Percentiles rank a stretch among this genome's conserved stretches.
Evolutionary conservation across 1,139 yeast species (phyloP).

Genomic region (Sugiyamaella pinicola): DNA sequence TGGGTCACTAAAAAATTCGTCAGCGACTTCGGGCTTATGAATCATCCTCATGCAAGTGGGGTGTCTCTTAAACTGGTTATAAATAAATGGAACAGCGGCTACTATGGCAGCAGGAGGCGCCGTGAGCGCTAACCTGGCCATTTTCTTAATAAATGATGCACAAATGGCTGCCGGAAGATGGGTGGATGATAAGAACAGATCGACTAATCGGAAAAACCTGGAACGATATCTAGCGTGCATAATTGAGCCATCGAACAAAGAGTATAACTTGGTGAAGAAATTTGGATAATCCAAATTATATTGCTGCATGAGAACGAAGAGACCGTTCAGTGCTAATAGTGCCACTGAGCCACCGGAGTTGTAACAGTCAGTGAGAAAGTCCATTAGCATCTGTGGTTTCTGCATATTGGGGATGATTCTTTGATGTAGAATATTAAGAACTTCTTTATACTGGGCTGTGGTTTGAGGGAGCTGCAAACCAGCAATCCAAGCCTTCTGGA

Average conservation of each 20-base stretch:
- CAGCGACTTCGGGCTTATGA: slow-evolving; percentile 53
- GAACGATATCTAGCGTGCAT: slow-evolving; percentile 81
- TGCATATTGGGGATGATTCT: slow-evolving; percentile 79
- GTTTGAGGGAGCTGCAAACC: slow-evolving; percentile 55
- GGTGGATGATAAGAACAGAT: slow-evolving; percentile 80
- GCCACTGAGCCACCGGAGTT: slow-evolving; percentile 70
- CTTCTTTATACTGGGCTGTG: slow-evolving; percentile 63
- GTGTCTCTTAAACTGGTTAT: slow-evolving; percentile 84
- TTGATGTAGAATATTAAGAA: slow-evolving; percentile 74
- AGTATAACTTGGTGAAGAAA: slow-evolving; percentile 80
- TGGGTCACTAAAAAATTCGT: slow-evolving; percentile 60
- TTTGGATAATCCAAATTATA: slow-evolving; percentile 92
- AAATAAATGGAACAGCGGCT: slow-evolving; percentile 83
- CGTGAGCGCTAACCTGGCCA: slow-evolving; percentile 73
- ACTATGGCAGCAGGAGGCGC: slow-evolving; percentile 92
- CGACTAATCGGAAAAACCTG: slow-evolving; percentile 84
- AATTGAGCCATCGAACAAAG: slow-evolving; percentile 68
- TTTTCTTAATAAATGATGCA: slow-evolving; percentile 84
- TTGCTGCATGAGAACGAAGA: slow-evolving; percentile 79
- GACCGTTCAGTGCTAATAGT: slow-evolving; percentile 80
- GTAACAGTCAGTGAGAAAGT: slow-evolving; percentile 87
- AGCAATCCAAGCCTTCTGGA: slow-evolving; percentile 69
- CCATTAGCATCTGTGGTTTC: slow-evolving; percentile 85
- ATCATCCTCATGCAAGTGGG: slow-evolving; percentile 92
- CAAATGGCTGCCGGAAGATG: slow-evolving; percentile 82